phyloP scores from a whole-genome alignment of 208 protist genomes.

The Acanthamoeba royreba region DNA sequence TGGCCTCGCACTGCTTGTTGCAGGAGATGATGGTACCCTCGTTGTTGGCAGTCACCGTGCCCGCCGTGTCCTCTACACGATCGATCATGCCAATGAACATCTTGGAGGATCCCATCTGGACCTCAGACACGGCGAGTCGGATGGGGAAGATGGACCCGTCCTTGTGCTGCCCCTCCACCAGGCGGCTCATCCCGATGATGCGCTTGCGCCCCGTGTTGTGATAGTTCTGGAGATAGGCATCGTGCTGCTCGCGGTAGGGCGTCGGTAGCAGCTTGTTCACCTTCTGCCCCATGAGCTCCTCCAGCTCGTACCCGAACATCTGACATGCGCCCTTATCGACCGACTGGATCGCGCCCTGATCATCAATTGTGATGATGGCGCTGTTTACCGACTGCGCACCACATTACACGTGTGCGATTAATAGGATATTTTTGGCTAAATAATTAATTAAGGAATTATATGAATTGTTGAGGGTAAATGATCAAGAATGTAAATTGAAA shows the following conservation, averaged over 20 bases:
- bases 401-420: no score
- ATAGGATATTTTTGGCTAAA: not conserved
- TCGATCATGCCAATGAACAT: conserved; percentile 8
- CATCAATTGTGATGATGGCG: conserved; percentile 26
- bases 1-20: conserved; percentile 49
- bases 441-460: not conserved
- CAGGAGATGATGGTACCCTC: conserved; percentile 40
- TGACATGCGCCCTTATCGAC: conserved; percentile 22
- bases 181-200: not conserved
- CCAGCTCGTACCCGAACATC: conserved; percentile 38
- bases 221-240: conserved; percentile 25
- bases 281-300: conserved; percentile 41
- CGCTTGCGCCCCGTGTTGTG: not conserved
- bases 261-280: conserved; percentile 36
- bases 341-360: not conserved
- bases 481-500: no score
- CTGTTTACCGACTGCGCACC: conserved; percentile 2
- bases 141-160: conserved; percentile 34
- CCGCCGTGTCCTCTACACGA: conserved; percentile 6
- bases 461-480: not conserved
- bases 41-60: conserved; percentile 34
- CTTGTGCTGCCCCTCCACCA: conserved; percentile 38
- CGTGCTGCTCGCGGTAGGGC: conserved; percentile 42
- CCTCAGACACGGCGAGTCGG: not conserved
- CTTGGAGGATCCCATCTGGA: not conserved